These are phyloP conservation scores for Colletotrichum siamense DNA, from an alignment of 2,329 filamentous ascomycete genomes.

Conservation along the genomic window DNA sequence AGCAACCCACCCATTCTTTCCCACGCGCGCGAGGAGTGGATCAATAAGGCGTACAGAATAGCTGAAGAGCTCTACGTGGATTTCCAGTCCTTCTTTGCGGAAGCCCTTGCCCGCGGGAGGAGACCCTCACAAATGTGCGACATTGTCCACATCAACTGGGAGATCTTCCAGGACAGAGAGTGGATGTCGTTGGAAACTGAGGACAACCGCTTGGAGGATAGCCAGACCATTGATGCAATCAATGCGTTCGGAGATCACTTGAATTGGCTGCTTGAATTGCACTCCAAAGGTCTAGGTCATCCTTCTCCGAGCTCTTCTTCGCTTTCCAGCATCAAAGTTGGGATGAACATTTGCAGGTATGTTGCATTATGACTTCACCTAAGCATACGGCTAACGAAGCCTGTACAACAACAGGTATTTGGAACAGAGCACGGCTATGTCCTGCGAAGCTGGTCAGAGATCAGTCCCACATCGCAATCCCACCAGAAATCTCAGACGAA, in stretches of 20 bases:
- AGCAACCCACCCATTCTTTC: background rate
- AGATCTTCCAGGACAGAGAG: background rate
- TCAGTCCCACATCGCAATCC: background rate
- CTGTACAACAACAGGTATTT: background rate
- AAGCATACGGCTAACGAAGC: background rate
- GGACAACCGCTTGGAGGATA: background rate
- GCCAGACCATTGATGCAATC: background rate
- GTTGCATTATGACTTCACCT: background rate
- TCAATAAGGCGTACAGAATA: background rate
- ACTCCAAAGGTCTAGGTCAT: background rate
- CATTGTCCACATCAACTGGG: background rate
- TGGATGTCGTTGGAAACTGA: background rate
- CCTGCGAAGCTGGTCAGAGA: background rate
- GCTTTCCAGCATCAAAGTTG: background rate
- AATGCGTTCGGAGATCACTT: background rate
- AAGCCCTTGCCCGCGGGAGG: background rate
- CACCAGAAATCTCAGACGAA: background rate
- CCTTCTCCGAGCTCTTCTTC: background rate
- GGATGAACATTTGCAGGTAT: background rate
- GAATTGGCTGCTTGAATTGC: background rate
- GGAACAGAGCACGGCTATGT: background rate
- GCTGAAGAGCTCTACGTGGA: background rate
- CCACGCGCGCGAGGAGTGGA: background rate
- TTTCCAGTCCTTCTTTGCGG: background rate
- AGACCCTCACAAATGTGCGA: background rate